phyloP scores from a whole-genome alignment of 2,329 filamentous ascomycete species.

The Colletotrichum sp. region DNA sequence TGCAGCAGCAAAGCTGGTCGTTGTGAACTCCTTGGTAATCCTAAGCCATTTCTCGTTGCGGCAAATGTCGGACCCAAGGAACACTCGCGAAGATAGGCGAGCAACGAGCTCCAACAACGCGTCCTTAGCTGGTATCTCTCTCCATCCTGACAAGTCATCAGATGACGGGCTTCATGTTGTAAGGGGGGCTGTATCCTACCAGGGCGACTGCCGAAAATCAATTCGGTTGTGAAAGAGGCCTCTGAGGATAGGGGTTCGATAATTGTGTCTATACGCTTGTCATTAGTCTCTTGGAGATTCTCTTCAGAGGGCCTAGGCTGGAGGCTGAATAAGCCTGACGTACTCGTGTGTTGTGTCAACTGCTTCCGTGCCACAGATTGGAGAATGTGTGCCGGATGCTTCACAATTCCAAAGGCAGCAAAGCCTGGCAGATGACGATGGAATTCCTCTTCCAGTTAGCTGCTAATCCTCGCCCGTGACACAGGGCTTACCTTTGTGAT shows the following conservation, averaged over 20 bases:
- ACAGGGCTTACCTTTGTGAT: not conserved
- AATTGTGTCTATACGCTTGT: not conserved
- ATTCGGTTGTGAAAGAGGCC: not conserved
- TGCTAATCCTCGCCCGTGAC: no score
- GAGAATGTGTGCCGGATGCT: not conserved
- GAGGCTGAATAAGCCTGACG: not conserved
- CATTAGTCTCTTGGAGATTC: not conserved
- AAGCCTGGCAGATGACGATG: not conserved
- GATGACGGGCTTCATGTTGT: not conserved
- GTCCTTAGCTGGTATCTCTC: not conserved
- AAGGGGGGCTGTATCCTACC: not conserved
- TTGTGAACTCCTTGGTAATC: constrained; percentile 45
- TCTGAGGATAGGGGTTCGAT: not conserved
- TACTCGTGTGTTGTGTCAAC: not conserved
- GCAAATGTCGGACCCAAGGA: constrained; percentile 49
- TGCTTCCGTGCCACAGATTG: not conserved
- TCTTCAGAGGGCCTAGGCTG: not conserved
- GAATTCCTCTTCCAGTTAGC: not conserved
- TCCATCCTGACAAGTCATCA: constrained; percentile 25
- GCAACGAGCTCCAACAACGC: constrained; percentile 39
- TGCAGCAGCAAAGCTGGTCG: constrained; percentile 38
- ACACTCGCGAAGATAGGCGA: constrained; percentile 53
- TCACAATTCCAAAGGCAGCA: not conserved
- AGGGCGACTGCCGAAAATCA: not conserved
- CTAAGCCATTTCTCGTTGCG: constrained; percentile 52